Evolutionary conservation across 257 asterid genomes (phyloP).

Genomic region (Rauvolfia tetraphylla): DNA sequence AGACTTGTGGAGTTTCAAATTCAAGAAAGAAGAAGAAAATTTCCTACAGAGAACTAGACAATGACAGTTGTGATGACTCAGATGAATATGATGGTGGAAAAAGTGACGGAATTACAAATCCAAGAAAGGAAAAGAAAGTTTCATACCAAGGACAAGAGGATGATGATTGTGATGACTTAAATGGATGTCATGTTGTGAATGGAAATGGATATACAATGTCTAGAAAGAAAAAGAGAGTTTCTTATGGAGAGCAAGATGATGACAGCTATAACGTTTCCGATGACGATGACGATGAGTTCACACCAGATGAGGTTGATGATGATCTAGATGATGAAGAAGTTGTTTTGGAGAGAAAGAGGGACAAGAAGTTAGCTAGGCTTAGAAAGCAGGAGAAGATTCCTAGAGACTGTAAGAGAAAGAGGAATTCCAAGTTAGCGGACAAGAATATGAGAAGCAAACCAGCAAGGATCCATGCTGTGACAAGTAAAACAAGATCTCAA

Average conservation of each 20-base stretch:
- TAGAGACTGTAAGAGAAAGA: slow-evolving; percentile 26
- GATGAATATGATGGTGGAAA: slow-evolving; percentile 23
- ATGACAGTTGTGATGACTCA: slow-evolving; percentile 30
- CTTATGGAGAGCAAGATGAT: slow-evolving; percentile 34
- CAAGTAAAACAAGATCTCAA: slow-evolving; percentile 32
- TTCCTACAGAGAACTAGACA: slow-evolving; percentile 27
- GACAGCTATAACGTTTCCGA: slow-evolving; percentile 16
- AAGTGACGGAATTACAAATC: slow-evolving; percentile 18
- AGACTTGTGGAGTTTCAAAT: slow-evolving; percentile 35
- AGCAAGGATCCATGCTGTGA: slow-evolving; percentile 18
- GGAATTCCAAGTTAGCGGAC: slow-evolving; percentile 28
- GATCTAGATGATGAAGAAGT: slow-evolving; percentile 36
- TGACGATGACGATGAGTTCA: slow-evolving; percentile 41
- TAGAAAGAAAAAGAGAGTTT: slow-evolving; percentile 33
- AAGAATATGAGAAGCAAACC: slow-evolving; percentile 30
- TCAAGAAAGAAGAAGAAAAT: slow-evolving; percentile 27
- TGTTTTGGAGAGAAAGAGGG: slow-evolving; percentile 19
- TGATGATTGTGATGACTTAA: slow-evolving; percentile 31
- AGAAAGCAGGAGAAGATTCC: slow-evolving; percentile 14
- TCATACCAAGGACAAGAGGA: slow-evolving; percentile 24
- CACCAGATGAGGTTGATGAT: slow-evolving; percentile 28
- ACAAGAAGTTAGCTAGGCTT: slow-evolving; percentile 26
- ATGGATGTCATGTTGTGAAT: slow-evolving; percentile 22
- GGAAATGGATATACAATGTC: slow-evolving; percentile 22
- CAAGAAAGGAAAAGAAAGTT: slow-evolving; percentile 19